Percentiles rank a stretch among this genome's conserved stretches.
These are phyloP conservation scores for Erysimum cheiri DNA, from an alignment of 441 rosid species.

Conservation along the genomic window DNA sequence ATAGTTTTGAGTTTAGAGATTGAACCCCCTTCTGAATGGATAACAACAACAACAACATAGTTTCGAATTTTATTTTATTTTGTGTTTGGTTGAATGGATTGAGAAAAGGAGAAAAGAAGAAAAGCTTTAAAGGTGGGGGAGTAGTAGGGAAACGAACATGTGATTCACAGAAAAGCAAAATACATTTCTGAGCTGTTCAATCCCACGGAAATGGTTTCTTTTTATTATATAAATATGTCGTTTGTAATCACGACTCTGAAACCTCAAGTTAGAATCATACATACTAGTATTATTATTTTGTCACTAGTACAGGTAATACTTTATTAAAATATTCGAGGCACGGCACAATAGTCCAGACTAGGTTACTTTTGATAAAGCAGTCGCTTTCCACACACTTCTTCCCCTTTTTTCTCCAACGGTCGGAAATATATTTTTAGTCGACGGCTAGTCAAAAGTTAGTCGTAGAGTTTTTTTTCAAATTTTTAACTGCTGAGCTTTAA, in stretches of 20 bases:
- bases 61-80: too few relatives aligned
- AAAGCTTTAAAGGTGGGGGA: not conserved
- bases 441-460: conserved; percentile 18
- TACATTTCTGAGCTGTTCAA: conserved; percentile 33
- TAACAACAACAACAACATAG: not conserved
- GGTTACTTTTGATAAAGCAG: conserved; percentile 29
- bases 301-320: conserved; percentile 15
- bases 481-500: not conserved
- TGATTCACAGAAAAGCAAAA: conserved; percentile 29
- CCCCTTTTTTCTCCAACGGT: conserved; percentile 27
- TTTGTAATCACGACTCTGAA: not conserved
- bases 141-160: conserved; percentile 25
- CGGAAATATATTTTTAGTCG: not conserved
- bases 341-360: conserved; percentile 25
- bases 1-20: not conserved
- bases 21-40: not conserved
- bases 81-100: too few relatives aligned
- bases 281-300: conserved; percentile 17
- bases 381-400: conserved; percentile 24
- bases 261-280: not conserved
- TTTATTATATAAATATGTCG: too few relatives aligned
- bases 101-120: too few relatives aligned
- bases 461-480: not conserved
- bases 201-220: too few relatives aligned
- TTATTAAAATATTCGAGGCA: not conserved